These are phyloP conservation scores for Jacaranda copaia DNA, from an alignment of 257 asterid species.

Conservation along the genomic window DNA sequence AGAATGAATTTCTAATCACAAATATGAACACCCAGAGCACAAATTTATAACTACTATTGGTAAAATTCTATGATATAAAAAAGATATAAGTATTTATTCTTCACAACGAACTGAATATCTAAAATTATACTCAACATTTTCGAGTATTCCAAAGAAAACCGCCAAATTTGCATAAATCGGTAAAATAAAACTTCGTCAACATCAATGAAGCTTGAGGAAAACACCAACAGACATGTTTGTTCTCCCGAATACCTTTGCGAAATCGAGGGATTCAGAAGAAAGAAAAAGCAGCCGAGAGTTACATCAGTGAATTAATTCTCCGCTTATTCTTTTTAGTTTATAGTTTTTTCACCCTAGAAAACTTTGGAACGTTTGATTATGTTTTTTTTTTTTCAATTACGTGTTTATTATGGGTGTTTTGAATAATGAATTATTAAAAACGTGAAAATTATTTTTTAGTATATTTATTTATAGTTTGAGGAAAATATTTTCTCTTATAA, in stretches of 20 bases:
- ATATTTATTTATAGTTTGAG: too few relatives aligned
- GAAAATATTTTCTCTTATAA: too few relatives aligned
- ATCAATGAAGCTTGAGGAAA: neutral
- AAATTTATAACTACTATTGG: neutral
- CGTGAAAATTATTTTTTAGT: too few relatives aligned
- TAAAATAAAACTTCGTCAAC: neutral
- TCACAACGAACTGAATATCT: constrained; percentile 1
- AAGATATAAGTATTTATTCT: neutral
- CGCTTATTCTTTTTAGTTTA: neutral
- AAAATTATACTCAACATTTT: constrained; percentile 13
- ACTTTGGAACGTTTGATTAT: neutral
- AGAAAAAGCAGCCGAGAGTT: constrained; percentile 24
- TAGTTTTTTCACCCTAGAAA: neutral
- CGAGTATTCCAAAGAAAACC: neutral
- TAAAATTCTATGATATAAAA: neutral
- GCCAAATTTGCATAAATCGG: constrained; percentile 9
- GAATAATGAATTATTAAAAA: too few relatives aligned
- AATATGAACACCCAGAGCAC: constrained; percentile 18
- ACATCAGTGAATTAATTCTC: constrained; percentile 11
- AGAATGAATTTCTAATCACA: neutral
- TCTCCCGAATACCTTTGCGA: constrained; percentile 32
- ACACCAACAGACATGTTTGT: neutral
- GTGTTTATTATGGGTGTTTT: too few relatives aligned
- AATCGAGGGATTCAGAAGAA: constrained; percentile 32
- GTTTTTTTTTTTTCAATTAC: too few relatives aligned